Evolutionary conservation across 75 land plant genomes (phyloP).

Genomic region (Cryptomeria japonica): DNA sequence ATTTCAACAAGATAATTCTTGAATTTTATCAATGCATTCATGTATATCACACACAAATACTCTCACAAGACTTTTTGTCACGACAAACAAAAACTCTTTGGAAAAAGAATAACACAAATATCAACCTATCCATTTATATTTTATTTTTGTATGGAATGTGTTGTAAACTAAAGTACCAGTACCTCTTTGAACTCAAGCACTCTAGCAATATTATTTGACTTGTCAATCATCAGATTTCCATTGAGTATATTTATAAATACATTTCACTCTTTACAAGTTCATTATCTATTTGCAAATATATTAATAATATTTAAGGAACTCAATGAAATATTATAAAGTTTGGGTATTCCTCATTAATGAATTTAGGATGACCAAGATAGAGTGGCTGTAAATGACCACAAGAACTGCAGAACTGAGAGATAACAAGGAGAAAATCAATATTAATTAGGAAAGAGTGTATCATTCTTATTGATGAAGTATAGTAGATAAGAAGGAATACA

Average conservation of each 20-base stretch:
- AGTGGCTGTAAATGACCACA: background rate
- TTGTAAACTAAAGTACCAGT: background rate
- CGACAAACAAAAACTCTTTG: background rate
- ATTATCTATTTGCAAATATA: background rate
- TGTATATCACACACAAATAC: background rate
- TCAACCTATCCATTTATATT: background rate
- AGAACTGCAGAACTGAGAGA: background rate
- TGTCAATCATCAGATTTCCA: background rate
- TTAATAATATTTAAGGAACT: background rate
- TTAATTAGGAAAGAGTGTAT: background rate
- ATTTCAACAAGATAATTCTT: background rate
- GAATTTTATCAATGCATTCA: background rate
- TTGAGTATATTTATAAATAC: background rate
- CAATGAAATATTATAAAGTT: background rate
- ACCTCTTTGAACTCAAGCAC: background rate
- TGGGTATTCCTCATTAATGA: background rate
- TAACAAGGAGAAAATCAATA: background rate
- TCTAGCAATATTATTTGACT: background rate
- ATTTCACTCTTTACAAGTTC: background rate
- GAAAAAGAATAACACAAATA: background rate
- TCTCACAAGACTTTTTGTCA: background rate
- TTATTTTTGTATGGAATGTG: background rate
- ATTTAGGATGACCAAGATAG: background rate
- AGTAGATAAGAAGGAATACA: background rate
- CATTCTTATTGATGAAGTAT: background rate